Evolutionary conservation across 2,329 filamentous ascomycete genomes (phyloP).

Genomic region (Emmonsia crescens): DNA sequence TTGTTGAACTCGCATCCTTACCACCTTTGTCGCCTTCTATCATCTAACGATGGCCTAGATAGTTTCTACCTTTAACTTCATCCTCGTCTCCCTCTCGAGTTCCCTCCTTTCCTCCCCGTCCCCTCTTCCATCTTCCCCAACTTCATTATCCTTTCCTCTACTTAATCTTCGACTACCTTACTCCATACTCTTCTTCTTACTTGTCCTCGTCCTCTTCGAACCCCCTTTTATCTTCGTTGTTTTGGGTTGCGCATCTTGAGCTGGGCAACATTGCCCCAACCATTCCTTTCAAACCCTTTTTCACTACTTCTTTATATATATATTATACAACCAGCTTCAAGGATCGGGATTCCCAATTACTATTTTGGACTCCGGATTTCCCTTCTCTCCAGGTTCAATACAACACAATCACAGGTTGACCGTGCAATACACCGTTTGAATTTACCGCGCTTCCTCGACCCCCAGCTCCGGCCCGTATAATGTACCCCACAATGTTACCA

Average conservation of each 20-base stretch:
- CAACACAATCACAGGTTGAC: conserved; percentile 8
- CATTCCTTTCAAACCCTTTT: conserved; percentile 2
- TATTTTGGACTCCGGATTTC: background rate
- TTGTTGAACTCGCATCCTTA: background rate
- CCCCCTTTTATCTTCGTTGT: conserved; percentile 16
- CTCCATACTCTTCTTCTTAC: conserved; percentile 32
- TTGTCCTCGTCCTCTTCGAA: background rate
- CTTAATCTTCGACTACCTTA: conserved; percentile 22
- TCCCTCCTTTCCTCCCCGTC: conserved; percentile 14
- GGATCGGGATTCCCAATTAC: conserved; percentile 5
- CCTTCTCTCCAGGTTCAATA: background rate
- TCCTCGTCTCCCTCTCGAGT: conserved; percentile 8
- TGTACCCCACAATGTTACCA: conserved; percentile 36
- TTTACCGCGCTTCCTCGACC: background rate
- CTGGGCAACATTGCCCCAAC: background rate
- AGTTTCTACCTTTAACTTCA: conserved; percentile 3
- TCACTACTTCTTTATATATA: background rate
- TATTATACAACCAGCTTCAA: background rate
- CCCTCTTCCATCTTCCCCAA: conserved; percentile 9
- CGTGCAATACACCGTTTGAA: conserved; percentile 14
- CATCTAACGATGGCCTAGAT: background rate
- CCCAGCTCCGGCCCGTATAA: conserved; percentile 17
- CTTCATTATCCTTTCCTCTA: conserved; percentile 9
- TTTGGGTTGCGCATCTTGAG: conserved; percentile 8
- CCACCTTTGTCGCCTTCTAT: background rate